These are phyloP conservation scores for Thraustochytrium sp. DNA, from an alignment of 352 stramenopile species.

Conservation along the genomic window DNA sequence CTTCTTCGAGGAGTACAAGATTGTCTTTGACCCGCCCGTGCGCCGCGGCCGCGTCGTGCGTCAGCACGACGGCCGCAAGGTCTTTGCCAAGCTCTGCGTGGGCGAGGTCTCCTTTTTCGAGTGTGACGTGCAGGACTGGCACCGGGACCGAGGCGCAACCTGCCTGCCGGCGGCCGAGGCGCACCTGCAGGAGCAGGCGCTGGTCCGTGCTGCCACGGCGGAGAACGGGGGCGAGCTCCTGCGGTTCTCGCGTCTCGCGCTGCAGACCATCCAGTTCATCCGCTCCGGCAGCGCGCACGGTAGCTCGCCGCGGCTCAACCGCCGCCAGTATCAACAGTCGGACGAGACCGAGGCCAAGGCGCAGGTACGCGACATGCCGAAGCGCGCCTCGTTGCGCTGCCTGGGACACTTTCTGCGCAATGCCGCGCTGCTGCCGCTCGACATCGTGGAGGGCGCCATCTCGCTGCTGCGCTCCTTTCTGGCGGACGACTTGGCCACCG, in stretches of 20 bases:
- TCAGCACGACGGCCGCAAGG: neutral
- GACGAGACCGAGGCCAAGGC: slow-evolving; percentile 20
- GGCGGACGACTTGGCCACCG: neutral
- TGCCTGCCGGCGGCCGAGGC: neutral
- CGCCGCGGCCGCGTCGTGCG: neutral
- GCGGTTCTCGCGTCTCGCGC: neutral
- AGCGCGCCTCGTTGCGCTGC: neutral
- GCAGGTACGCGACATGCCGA: slow-evolving; percentile 7
- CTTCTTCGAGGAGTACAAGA: slow-evolving; percentile 23
- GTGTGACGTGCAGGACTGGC: slow-evolving; percentile 30
- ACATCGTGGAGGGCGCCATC: neutral
- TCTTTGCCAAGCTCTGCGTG: slow-evolving; percentile 2
- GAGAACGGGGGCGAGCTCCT: slow-evolving; percentile 5
- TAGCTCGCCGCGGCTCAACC: neutral
- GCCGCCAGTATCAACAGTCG: neutral
- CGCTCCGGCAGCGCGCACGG: neutral
- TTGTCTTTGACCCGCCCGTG: slow-evolving; percentile 19
- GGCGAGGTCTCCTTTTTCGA: slow-evolving; percentile 12
- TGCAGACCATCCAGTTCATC: slow-evolving; percentile 32
- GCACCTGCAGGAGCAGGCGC: neutral
- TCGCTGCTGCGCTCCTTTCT: neutral
- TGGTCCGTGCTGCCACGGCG: neutral
- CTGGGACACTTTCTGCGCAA: slow-evolving; percentile 19
- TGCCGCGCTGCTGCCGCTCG: neutral
- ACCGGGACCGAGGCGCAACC: neutral